These are phyloP conservation scores for Saccharomyces pastorianus DNA, from an alignment of 1,139 yeast genomes.

Conservation along the genomic window DNA sequence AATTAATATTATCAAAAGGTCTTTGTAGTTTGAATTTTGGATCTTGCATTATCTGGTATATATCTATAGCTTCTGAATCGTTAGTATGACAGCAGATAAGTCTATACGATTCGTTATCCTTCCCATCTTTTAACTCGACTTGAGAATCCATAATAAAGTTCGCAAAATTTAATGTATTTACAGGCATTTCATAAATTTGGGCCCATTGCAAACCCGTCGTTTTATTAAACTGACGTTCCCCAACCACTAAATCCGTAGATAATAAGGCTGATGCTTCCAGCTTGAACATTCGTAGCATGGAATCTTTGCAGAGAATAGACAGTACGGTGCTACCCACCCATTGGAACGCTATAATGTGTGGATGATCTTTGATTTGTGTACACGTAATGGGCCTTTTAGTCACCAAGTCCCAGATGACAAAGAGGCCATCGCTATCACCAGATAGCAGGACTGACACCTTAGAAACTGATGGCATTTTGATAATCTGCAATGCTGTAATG, in stretches of 20 bases:
- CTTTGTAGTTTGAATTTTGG: slow-evolving; percentile 6
- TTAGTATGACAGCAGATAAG: slow-evolving; percentile 27
- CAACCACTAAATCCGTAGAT: neutral
- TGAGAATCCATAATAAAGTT: slow-evolving; percentile 15
- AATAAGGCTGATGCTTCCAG: slow-evolving; percentile 2
- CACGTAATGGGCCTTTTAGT: slow-evolving; percentile 21
- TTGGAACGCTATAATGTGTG: slow-evolving; percentile 17
- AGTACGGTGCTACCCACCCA: slow-evolving; percentile 10
- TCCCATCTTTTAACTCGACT: neutral
- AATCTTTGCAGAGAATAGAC: slow-evolving; percentile 22
- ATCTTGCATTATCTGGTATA: slow-evolving; percentile 11
- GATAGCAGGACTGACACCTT: slow-evolving; percentile 19
- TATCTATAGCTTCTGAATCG: slow-evolving; percentile 25
- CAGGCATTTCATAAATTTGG: slow-evolving; percentile 24
- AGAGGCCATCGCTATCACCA: slow-evolving; percentile 23
- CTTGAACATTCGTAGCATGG: slow-evolving; percentile 20
- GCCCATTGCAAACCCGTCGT: slow-evolving; percentile 2
- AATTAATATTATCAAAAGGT: slow-evolving; percentile 15
- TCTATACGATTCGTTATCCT: slow-evolving; percentile 9
- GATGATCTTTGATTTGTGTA: slow-evolving; percentile 7
- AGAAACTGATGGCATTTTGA: slow-evolving; percentile 2
- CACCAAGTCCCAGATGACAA: slow-evolving; percentile 25
- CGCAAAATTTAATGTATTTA: slow-evolving; percentile 30
- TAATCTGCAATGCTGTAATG: slow-evolving; percentile 11
- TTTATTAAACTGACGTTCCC: neutral